phyloP scores from a whole-genome alignment of 1,139 yeast species.

The Chernovozyma sophiae-reginae region DNA sequence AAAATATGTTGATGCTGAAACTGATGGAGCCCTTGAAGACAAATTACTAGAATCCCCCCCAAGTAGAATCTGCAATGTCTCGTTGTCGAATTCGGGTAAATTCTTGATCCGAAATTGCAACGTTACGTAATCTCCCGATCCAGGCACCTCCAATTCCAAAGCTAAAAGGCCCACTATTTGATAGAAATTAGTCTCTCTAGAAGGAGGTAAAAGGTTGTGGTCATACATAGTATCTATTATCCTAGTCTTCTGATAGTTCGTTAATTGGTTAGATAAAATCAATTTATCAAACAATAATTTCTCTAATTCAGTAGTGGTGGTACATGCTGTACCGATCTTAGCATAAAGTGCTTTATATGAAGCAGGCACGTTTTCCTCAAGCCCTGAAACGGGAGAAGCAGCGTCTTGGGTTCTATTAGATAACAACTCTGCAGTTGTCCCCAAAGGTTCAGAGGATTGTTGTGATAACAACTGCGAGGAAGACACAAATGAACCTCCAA shows the following conservation, averaged over 20 bases:
- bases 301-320: conserved; percentile 31
- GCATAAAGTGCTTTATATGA: conserved; percentile 21
- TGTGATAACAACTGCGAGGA: conserved; percentile 4
- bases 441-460: conserved; percentile 2
- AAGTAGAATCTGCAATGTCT: conserved; percentile 17
- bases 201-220: conserved; percentile 32
- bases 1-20: conserved; percentile 9
- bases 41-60: background rate
- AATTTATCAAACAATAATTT: conserved; percentile 24
- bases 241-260: conserved; percentile 30
- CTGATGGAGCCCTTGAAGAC: conserved; percentile 3
- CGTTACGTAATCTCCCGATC: conserved; percentile 42
- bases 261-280: conserved; percentile 23
- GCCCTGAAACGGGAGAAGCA: conserved; percentile 6
- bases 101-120: conserved; percentile 32
- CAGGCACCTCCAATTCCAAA: conserved; percentile 37
- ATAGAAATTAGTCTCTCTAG: conserved; percentile 25
- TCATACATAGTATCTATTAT: conserved; percentile 36
- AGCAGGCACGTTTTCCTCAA: conserved; percentile 16
- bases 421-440: conserved; percentile 8
- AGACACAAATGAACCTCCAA: conserved; percentile 3
- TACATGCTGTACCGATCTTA: conserved; percentile 16
- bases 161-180: conserved; percentile 39
- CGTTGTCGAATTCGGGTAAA: conserved; percentile 33
- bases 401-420: conserved; percentile 5